Evolutionary conservation across 148 eudicot genomes (phyloP), one percentile per base, ranked within the genome.

Genomic region (Rhododendron kiyosumense): DNA sequence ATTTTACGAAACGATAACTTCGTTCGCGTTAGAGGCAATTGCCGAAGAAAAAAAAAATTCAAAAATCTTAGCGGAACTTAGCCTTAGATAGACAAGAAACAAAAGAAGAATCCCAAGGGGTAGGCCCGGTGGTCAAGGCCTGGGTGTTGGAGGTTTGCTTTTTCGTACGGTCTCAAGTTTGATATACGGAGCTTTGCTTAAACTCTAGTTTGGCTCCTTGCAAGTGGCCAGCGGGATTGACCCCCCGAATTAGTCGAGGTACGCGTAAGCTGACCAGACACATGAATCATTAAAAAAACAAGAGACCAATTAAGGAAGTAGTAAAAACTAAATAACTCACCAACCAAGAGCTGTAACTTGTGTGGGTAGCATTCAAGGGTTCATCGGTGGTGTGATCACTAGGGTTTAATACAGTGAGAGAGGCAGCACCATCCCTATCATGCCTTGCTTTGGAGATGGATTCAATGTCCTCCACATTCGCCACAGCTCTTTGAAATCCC

Each of bases 301-400:
- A 5, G 61, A 20, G 65, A 57, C 69, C 7, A 61, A 41, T 41
- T 41, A 41, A 22, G 69, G 69, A 20, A 61, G 69, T 22, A 61
- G 71, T n/a, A 63, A 8, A 61, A 61, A 22, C n/a, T 5, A 20
- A 78, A 20, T 5, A 14, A 82, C 88, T 82, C 84, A 86, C 88
- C 73, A 86, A 78, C 88, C 88, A 86, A 76, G 76, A 73, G 76
- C 36, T 88, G 74, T 88, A 87, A 34, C 63, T 84, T 78, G 46
- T 67, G 49, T 79, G 82, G 22, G 13, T 32, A 38, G 75, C 84
- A 81, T 61, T 59, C 6, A n/a, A 77, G 9, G 5, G 41, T 5
- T 71, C 41, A 13, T 71, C 76, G 1, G 32, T 8, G 32, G 30
- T 7, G 71, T 73, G 88, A 17, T 14, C 54, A 18, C 8, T 12